Evolutionary conservation across 208 protist species (phyloP).

Genomic region (Leishmania martiniquensis): DNA sequence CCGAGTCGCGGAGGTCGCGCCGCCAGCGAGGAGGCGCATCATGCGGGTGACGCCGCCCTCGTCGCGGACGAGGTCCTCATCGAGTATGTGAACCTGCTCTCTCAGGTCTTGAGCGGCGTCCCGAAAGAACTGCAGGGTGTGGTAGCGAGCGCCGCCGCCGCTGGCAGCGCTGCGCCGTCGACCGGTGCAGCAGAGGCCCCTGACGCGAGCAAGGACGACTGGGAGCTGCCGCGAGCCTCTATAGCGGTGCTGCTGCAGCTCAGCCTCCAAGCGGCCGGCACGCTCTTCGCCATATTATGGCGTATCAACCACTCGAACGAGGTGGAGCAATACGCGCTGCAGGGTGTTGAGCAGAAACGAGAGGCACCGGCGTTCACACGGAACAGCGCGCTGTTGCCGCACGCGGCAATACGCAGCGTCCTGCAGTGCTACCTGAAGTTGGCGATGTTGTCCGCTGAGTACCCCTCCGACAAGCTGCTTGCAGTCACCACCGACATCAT

Average conservation of each 20-base stretch:
- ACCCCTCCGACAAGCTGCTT: conserved; percentile 37
- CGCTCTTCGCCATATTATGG: conserved; percentile 78
- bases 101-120: conserved; percentile 68
- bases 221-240: conserved; percentile 38
- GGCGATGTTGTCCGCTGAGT: conserved; percentile 36
- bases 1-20: conserved; percentile 7
- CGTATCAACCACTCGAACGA: conserved; percentile 69
- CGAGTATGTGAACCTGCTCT: conserved; percentile 66
- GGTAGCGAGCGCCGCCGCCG: conserved; percentile 10
- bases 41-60: conserved; percentile 8
- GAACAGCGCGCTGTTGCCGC: conserved; percentile 65
- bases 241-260: conserved; percentile 50
- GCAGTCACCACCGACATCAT: conserved; percentile 60
- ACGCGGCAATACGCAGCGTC: conserved; percentile 73
- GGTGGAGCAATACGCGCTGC: conserved; percentile 55
- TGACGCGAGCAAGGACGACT: conserved; percentile 12
- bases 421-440: conserved; percentile 83
- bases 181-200: conserved; percentile 4
- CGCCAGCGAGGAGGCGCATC: background rate
- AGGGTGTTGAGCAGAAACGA: conserved; percentile 31
- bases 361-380: conserved; percentile 32
- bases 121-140: conserved; percentile 61
- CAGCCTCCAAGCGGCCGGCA: conserved; percentile 48
- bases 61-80: conserved; percentile 67
- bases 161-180: conserved; percentile 10